A percentile compares a stretch with the other conserved stretches of the same genome.
Conservation (phyloP, 148 eudicot species). For the Suaeda aralocaspica region DNA sequence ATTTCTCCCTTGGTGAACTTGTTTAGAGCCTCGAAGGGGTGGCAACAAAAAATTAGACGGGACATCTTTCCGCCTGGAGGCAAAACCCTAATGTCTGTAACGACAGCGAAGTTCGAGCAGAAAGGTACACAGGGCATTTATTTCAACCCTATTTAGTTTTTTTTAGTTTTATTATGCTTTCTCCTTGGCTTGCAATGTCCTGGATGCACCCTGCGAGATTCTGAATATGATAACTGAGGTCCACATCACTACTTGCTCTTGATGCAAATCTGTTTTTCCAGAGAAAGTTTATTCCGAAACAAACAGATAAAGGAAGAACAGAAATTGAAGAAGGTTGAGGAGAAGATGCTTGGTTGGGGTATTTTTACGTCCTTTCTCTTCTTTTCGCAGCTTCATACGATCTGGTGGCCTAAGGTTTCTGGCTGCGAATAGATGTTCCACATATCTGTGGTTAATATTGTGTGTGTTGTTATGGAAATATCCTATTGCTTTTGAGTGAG, state of each 20-base stretch:
- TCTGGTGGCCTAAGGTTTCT: too few species aligned
- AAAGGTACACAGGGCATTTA: constrained; percentile 49
- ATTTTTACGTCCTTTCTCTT: constrained; percentile 24
- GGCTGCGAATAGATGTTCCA: too few species aligned
- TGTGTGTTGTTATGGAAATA: too few species aligned
- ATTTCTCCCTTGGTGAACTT: constrained; percentile 1
- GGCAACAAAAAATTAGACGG: constrained; percentile 88
- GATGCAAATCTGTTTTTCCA: constrained; percentile 34
- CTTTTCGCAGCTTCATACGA: too few species aligned
- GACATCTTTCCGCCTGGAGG: constrained; percentile 79
- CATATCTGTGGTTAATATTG: too few species aligned
- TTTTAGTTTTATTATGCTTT: background rate
- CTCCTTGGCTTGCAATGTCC: background rate
- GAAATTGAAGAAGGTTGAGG: constrained; percentile 87
- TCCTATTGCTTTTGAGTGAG: too few species aligned
- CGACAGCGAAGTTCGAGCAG: constrained; percentile 90
- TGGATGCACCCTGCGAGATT: background rate
- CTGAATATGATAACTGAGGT: background rate
- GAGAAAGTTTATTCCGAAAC: constrained; percentile 88
- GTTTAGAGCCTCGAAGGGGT: constrained; percentile 89
- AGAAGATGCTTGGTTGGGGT: constrained; percentile 99
- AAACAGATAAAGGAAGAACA: constrained; percentile 85
- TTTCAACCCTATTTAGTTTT: background rate
- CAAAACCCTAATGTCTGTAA: constrained; percentile 69
- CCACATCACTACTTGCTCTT: background rate